A percentile compares a stretch with the other conserved stretches of the same genome.
phyloP scores from a whole-genome alignment of 2,329 filamentous ascomycete genomes.

The Rutstroemia sp. region DNA sequence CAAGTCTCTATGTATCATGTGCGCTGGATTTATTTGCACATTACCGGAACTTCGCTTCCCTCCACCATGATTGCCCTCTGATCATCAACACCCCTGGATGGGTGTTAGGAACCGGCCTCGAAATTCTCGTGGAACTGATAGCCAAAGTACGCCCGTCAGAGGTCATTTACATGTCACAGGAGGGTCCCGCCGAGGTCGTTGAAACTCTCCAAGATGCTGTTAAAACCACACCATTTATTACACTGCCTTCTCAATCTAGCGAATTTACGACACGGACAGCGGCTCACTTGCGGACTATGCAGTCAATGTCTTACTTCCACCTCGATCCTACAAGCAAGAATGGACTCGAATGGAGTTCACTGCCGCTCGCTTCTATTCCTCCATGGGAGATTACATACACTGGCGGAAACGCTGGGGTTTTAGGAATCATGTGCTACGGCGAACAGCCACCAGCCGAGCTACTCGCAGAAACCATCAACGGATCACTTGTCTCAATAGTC shows the following conservation, averaged over 20 bases:
- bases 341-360: slow-evolving; percentile 39
- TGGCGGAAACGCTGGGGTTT: slow-evolving; percentile 43
- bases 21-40: slow-evolving; percentile 53
- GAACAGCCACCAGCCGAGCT: slow-evolving; percentile 52
- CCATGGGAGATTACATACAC: slow-evolving; percentile 59
- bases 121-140: slow-evolving; percentile 54
- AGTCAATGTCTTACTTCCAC: slow-evolving; percentile 77
- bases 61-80: slow-evolving; percentile 43
- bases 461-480: slow-evolving; percentile 59
- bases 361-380: slow-evolving; percentile 46
- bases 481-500: slow-evolving; percentile 61
- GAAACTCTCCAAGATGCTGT: slow-evolving; percentile 41
- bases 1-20: slow-evolving; percentile 59
- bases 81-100: slow-evolving; percentile 71
- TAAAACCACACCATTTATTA: slow-evolving; percentile 35
- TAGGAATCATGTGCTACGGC: slow-evolving; percentile 62
- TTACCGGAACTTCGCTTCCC: slow-evolving; percentile 40
- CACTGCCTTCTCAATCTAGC: slow-evolving; percentile 53
- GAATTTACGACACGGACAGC: slow-evolving; percentile 52
- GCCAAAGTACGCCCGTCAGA: slow-evolving; percentile 47
- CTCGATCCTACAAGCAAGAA: slow-evolving; percentile 23
- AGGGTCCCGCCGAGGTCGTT: slow-evolving; percentile 51
- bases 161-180: slow-evolving; percentile 61
- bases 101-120: slow-evolving; percentile 63
- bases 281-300: slow-evolving; percentile 63